A percentile compares a stretch with the other conserved stretches of the same genome.
Conservation (phyloP, 768 basidiomycete species). For the Tylopilus plumbeoviolaceoides region DNA sequence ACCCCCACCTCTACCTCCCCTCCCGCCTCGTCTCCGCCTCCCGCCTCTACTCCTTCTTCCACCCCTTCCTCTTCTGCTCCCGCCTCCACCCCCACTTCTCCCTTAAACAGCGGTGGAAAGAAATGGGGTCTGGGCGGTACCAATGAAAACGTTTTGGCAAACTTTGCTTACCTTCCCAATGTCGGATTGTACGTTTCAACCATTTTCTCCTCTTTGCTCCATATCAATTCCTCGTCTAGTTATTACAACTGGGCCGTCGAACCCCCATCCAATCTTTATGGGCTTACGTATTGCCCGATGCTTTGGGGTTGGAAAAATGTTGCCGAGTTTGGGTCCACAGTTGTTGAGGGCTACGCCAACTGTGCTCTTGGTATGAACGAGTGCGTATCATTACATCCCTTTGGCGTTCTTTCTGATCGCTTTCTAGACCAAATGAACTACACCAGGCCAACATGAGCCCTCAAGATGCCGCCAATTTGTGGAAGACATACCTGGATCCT, state of each 20-base stretch:
- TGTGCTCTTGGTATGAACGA: slow-evolving; percentile 67
- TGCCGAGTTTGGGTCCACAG: slow-evolving; percentile 39
- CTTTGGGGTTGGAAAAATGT: slow-evolving; percentile 57
- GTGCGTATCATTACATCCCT: slow-evolving; percentile 37
- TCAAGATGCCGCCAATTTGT: slow-evolving; percentile 45
- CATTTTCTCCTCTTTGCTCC: background rate
- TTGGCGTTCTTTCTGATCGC: slow-evolving; percentile 3
- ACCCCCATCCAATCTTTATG: background rate
- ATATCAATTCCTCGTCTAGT: slow-evolving; percentile 19
- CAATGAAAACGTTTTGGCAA: slow-evolving; percentile 31
- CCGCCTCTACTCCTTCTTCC: background rate
- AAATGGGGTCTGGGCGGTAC: slow-evolving; percentile 54
- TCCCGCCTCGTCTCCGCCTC: background rate
- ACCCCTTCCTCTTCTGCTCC: background rate
- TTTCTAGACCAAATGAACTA: slow-evolving; percentile 58
- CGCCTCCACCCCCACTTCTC: slow-evolving; percentile 1
- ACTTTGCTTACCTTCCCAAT: slow-evolving; percentile 39
- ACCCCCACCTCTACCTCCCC: background rate
- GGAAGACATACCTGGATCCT: slow-evolving; percentile 59
- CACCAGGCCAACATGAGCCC: slow-evolving; percentile 62
- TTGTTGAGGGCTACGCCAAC: slow-evolving; percentile 48
- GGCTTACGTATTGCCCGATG: slow-evolving; percentile 43
- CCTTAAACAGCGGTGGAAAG: slow-evolving; percentile 8
- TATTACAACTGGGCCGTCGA: slow-evolving; percentile 57
- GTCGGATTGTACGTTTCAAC: slow-evolving; percentile 38